phyloP scores from a whole-genome alignment of 2,329 filamentous ascomycete species.

The Intubia oerlemansii region DNA sequence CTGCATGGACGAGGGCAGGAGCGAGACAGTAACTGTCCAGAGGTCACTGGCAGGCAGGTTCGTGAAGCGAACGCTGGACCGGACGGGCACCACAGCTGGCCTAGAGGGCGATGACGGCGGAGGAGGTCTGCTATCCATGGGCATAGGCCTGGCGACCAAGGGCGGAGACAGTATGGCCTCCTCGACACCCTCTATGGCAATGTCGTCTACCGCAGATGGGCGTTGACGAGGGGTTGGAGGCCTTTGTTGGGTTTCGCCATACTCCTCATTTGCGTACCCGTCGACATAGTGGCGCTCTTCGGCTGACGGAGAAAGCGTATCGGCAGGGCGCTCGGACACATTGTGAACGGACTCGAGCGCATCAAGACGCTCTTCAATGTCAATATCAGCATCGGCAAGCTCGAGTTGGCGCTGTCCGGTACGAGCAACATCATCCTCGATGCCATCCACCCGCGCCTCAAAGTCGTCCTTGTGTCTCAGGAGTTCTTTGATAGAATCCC shows the following conservation, averaged over 20 bases:
- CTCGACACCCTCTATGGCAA: too few relatives aligned
- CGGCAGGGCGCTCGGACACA: neutral
- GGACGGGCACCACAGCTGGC: neutral
- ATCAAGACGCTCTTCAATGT: conserved; percentile 25
- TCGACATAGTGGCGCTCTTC: neutral
- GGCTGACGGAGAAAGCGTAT: neutral
- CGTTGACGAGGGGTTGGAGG: neutral
- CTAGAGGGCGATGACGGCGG: neutral
- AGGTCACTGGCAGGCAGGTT: conserved; percentile 13
- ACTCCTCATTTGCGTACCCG: neutral
- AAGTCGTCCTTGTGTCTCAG: conserved; percentile 16
- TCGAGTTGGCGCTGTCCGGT: conserved; percentile 27
- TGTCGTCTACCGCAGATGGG: neutral
- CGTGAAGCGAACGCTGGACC: conserved; percentile 1
- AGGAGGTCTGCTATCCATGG: neutral
- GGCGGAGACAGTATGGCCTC: too few relatives aligned
- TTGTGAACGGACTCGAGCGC: neutral
- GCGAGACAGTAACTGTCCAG: conserved; percentile 39
- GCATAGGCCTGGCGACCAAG: neutral
- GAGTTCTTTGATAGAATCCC: conserved; percentile 27
- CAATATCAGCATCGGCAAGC: conserved; percentile 25
- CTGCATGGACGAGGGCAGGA: conserved; percentile 29
- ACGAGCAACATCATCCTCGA: conserved; percentile 21
- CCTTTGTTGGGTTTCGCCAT: neutral
- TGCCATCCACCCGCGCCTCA: conserved; percentile 17